These are phyloP conservation scores for Phytophthora pistaciae DNA, from an alignment of 352 stramenopile species.

Conservation along the genomic window DNA sequence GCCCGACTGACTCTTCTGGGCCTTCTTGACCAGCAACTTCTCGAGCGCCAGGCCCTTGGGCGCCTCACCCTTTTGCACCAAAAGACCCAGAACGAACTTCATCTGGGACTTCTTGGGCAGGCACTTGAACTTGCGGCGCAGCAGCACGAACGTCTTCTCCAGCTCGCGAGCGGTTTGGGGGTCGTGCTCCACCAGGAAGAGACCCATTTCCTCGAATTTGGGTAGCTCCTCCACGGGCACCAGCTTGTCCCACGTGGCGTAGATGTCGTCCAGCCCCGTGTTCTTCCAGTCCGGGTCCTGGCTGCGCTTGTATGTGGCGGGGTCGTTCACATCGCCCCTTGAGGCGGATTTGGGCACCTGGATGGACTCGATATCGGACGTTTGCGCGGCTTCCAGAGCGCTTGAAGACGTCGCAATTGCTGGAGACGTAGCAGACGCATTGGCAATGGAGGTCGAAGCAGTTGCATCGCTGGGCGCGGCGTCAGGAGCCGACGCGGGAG, in stretches of 20 bases:
- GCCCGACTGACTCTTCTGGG: slow-evolving; percentile 90
- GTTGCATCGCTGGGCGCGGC: slow-evolving; percentile 4
- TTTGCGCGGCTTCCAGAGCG: background rate
- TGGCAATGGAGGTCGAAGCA: background rate
- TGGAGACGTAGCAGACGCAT: background rate
- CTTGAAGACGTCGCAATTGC: slow-evolving; percentile 2
- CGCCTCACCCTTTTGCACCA: slow-evolving; percentile 73
- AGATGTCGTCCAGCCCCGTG: slow-evolving; percentile 90
- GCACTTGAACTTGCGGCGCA: slow-evolving; percentile 90
- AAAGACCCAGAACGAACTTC: slow-evolving; percentile 85
- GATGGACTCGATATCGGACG: slow-evolving; percentile 43
- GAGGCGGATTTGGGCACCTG: slow-evolving; percentile 14
- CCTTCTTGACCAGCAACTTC: slow-evolving; percentile 90
- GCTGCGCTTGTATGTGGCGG: slow-evolving; percentile 89
- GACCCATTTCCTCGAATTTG: slow-evolving; percentile 83
- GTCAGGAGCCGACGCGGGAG: background rate
- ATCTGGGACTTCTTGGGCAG: slow-evolving; percentile 93
- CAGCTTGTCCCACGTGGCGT: slow-evolving; percentile 86
- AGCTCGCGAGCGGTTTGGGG: slow-evolving; percentile 82
- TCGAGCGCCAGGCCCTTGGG: slow-evolving; percentile 66
- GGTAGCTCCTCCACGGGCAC: slow-evolving; percentile 70
- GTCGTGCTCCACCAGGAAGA: slow-evolving; percentile 79
- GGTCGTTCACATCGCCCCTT: slow-evolving; percentile 72
- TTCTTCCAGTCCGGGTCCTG: slow-evolving; percentile 84
- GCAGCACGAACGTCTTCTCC: slow-evolving; percentile 85